Evolutionary conservation across 2,329 filamentous ascomycete genomes (phyloP).

Genomic region (Ophiocordyceps camponoti-leonardi): DNA sequence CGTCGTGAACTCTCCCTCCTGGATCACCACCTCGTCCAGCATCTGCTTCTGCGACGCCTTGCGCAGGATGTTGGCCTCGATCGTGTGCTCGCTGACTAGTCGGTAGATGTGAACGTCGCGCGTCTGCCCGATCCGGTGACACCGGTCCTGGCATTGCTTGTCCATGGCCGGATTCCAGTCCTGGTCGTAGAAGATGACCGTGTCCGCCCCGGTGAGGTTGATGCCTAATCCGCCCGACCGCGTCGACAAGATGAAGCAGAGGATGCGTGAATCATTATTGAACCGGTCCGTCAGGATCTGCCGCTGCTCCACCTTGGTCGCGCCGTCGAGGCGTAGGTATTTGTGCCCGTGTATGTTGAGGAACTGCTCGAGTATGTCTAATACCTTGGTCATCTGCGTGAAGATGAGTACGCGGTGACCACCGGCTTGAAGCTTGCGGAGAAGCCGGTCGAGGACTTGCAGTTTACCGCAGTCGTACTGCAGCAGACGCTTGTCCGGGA

Average conservation of each 20-base stretch:
- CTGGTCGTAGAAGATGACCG: slow-evolving; percentile 96
- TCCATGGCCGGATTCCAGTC: slow-evolving; percentile 99
- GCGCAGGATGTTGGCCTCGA: slow-evolving; percentile 92
- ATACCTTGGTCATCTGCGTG: slow-evolving; percentile 97
- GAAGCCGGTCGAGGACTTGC: slow-evolving; percentile 69
- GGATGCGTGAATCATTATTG: slow-evolving; percentile 82
- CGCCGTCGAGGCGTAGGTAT: slow-evolving; percentile 90
- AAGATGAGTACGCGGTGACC: slow-evolving; percentile 94
- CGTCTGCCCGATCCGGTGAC: slow-evolving; percentile 93
- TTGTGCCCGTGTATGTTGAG: slow-evolving; percentile 96
- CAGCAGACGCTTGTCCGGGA: slow-evolving; percentile 87
- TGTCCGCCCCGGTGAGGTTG: slow-evolving; percentile 91
- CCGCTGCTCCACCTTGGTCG: slow-evolving; percentile 87
- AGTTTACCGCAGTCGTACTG: slow-evolving; percentile 98
- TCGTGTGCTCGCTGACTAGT: slow-evolving; percentile 81
- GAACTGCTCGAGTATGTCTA: slow-evolving; percentile 95
- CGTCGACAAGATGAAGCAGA: slow-evolving; percentile 90
- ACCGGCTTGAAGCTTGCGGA: slow-evolving; percentile 73
- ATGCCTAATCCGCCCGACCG: slow-evolving; percentile 89
- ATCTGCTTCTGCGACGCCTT: slow-evolving; percentile 97
- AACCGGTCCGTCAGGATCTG: slow-evolving; percentile 93
- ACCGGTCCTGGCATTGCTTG: slow-evolving; percentile 95
- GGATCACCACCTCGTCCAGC: slow-evolving; percentile 94
- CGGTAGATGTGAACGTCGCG: slow-evolving; percentile 97
- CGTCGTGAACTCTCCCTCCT: slow-evolving; percentile 94